Percentiles rank a stretch among this genome's conserved stretches.
phyloP scores from a whole-genome alignment of 306 rosid species.

The Glycine tomentella region DNA sequence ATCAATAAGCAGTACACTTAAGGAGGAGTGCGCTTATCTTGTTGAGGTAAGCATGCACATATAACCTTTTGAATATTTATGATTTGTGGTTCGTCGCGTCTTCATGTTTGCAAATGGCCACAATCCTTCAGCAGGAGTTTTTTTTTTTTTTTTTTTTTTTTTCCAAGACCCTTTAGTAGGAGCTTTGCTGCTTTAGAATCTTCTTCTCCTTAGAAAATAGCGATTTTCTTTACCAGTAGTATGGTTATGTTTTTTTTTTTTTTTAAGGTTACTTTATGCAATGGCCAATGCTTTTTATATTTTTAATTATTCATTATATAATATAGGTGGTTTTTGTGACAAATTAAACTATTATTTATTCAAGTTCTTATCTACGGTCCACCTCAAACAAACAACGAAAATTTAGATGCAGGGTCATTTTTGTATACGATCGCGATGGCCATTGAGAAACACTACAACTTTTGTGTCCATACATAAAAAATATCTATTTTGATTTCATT shows the following conservation, averaged over 20 bases:
- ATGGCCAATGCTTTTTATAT: constrained; percentile 3
- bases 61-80: not conserved
- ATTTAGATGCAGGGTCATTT: constrained; percentile 17
- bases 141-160: no score
- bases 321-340: not conserved
- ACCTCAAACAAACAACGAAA: constrained; percentile 18
- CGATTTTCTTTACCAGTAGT: not conserved
- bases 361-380: constrained; percentile 14
- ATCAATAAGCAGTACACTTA: not conserved
- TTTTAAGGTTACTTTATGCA: not conserved
- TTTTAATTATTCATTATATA: constrained; percentile 1
- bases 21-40: not conserved
- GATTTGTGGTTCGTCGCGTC: constrained; percentile 32
- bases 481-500: not conserved
- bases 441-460: constrained; percentile 16
- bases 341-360: not conserved
- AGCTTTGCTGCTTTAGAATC: constrained; percentile 23
- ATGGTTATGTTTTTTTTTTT: not conserved
- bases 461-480: constrained; percentile 16
- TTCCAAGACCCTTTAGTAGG: no score
- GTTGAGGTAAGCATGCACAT: constrained; percentile 21
- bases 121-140: not conserved
- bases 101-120: constrained; percentile 35
- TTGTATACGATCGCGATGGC: not conserved
- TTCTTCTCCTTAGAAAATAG: constrained; percentile 12